These are phyloP conservation scores for Trypanosoma vivax DNA, from an alignment of 208 protist species.

Conservation along the genomic window DNA sequence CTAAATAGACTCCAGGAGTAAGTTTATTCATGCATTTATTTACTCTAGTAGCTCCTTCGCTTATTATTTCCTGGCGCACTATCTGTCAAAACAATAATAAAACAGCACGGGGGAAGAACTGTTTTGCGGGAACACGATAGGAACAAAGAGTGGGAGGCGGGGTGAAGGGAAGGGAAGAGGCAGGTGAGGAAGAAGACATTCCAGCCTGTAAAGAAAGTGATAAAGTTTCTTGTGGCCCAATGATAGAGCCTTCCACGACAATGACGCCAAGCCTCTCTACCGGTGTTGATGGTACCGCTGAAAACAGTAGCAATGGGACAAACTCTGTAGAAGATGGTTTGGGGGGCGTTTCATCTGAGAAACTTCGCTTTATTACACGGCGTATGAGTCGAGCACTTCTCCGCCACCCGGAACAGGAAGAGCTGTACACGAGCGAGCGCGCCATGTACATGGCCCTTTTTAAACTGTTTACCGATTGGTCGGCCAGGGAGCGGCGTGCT, in stretches of 20 bases:
- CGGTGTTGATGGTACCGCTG: background rate
- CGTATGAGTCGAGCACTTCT: constrained; percentile 51
- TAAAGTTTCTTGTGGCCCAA: no score
- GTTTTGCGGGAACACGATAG: no score
- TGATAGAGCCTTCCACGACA: background rate
- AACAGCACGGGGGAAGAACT: no score
- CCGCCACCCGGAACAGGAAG: constrained; percentile 21
- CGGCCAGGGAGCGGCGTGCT: constrained; percentile 19
- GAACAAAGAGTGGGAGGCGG: no score
- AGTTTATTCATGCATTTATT: background rate
- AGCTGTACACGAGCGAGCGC: constrained; percentile 6
- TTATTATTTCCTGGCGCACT: constrained; percentile 2
- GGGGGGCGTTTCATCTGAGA: background rate
- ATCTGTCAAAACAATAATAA: no score
- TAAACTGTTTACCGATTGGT: constrained; percentile 32
- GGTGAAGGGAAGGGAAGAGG: no score
- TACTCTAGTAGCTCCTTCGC: background rate
- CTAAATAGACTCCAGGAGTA: no score
- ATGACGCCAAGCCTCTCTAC: background rate
- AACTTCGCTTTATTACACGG: constrained; percentile 12
- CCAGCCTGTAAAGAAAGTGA: no score
- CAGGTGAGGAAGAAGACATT: no score
- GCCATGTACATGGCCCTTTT: constrained; percentile 36
- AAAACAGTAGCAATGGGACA: background rate
- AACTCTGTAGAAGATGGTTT: background rate